Evolutionary conservation across 495 filamentous ascomycete genomes (phyloP).

Genomic region (Penicillium flavigenum): DNA sequence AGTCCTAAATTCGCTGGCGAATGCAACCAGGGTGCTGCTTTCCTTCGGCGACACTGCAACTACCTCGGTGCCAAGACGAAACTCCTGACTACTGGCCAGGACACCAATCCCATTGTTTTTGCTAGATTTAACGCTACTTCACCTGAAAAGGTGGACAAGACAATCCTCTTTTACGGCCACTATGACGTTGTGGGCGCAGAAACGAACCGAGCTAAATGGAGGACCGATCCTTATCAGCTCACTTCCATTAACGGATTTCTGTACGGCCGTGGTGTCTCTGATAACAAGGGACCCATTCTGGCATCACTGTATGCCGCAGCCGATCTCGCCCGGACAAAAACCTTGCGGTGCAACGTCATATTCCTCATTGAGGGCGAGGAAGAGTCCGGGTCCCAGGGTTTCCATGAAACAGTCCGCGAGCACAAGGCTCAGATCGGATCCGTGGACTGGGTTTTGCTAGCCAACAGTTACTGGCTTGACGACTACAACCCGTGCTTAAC

Average conservation of each 20-base stretch:
- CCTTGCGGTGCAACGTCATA: conserved; percentile 78
- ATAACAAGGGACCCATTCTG: conserved; percentile 95
- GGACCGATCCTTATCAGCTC: conserved; percentile 80
- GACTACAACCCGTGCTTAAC: conserved; percentile 94
- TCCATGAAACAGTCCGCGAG: conserved; percentile 71
- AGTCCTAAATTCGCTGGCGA: conserved; percentile 80
- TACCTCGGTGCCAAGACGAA: conserved; percentile 85
- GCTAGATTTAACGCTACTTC: conserved; percentile 74
- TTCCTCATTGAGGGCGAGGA: conserved; percentile 98
- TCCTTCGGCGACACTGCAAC: conserved; percentile 83
- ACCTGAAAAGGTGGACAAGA: conserved; percentile 64
- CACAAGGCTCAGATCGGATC: conserved; percentile 84
- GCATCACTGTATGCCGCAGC: conserved; percentile 91
- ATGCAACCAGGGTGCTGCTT: conserved; percentile 89
- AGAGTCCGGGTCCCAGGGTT: conserved; percentile 88
- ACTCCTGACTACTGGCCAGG: conserved; percentile 70
- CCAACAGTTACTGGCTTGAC: conserved; percentile 98
- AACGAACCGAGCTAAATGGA: conserved; percentile 73
- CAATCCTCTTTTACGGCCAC: conserved; percentile 94
- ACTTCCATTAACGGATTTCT: conserved; percentile 86
- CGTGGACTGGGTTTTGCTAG: conserved; percentile 89
- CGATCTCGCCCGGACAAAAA: conserved; percentile 75
- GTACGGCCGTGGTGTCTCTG: conserved; percentile 93
- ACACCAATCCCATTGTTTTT: conserved; percentile 84
- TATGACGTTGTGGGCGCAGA: conserved; percentile 98